A percentile compares a stretch with the other conserved stretches of the same genome.
Conservation (phyloP, 2,329 filamentous ascomycete genomes). For the Uncinocarpus reesii region DNA sequence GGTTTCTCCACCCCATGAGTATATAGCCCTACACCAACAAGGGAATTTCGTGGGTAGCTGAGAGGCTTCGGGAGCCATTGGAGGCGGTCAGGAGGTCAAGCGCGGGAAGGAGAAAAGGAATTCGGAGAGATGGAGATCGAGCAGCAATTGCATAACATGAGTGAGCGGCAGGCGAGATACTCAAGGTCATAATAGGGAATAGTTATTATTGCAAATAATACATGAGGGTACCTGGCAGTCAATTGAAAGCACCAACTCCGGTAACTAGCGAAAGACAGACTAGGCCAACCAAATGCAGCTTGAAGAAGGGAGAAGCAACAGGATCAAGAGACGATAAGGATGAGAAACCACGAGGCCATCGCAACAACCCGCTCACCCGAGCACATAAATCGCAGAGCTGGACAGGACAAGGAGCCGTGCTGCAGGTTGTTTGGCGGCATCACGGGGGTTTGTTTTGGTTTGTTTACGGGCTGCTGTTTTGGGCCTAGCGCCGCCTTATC, state of each 20-base stretch:
- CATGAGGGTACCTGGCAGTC: background rate
- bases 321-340: background rate
- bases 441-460: conserved; percentile 10
- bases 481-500: conserved; percentile 32
- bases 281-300: background rate
- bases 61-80: conserved; percentile 41
- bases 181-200: background rate
- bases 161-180: background rate
- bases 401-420: too few relatives aligned
- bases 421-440: conserved; percentile 18
- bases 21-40: conserved; percentile 83
- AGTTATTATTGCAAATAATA: background rate
- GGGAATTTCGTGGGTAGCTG: conserved; percentile 67
- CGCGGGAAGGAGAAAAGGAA: conserved; percentile 3
- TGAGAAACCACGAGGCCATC: too few relatives aligned
- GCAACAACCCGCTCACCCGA: too few relatives aligned
- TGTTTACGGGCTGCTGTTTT: conserved; percentile 32
- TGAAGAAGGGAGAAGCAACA: background rate
- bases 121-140: background rate
- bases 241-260: background rate
- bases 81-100: background rate
- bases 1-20: conserved; percentile 91
- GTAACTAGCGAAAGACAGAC: conserved; percentile 3
- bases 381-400: too few relatives aligned
- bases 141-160: conserved; percentile 4